These are phyloP conservation scores for Magnaporthales sp. DNA, from an alignment of 2,329 filamentous ascomycete species.

Conservation along the genomic window DNA sequence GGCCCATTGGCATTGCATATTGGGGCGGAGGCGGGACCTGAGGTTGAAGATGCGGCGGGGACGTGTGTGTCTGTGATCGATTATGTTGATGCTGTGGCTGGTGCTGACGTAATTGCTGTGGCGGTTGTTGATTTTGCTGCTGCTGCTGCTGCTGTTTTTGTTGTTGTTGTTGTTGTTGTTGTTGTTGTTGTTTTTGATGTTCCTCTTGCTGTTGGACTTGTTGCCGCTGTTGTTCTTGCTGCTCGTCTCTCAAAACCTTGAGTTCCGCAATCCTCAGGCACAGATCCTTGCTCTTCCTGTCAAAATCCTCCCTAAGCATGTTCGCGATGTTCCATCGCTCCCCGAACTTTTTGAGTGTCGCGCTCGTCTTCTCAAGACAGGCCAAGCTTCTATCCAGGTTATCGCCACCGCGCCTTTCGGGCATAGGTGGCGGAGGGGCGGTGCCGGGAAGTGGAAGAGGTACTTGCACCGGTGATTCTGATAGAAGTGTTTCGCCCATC, in stretches of 20 bases:
- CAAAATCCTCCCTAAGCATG: constrained; percentile 44
- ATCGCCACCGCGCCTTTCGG: constrained; percentile 26
- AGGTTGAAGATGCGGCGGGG: neutral
- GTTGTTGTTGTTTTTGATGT: constrained; percentile 16
- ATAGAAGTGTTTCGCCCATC: constrained; percentile 46
- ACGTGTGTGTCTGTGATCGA: neutral
- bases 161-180: constrained; percentile 20
- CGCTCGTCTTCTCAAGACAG: constrained; percentile 43
- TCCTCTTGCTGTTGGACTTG: constrained; percentile 19
- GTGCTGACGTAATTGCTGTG: constrained; percentile 13
- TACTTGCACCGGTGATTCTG: constrained; percentile 31
- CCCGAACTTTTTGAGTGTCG: constrained; percentile 47
- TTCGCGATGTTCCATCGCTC: constrained; percentile 50
- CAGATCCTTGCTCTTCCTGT: constrained; percentile 36
- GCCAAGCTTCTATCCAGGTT: constrained; percentile 47
- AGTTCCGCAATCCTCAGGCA: constrained; percentile 32
- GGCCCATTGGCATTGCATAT: neutral
- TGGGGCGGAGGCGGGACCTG: neutral
- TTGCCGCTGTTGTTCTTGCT: constrained; percentile 7
- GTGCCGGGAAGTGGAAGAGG: constrained; percentile 35
- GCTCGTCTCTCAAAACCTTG: constrained; percentile 19
- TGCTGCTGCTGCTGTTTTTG: constrained; percentile 19
- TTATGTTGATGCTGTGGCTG: neutral
- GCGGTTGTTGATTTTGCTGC: constrained; percentile 22
- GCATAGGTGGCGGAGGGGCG: constrained; percentile 43